These are phyloP conservation scores for Magnusiomyces fungicola DNA, from an alignment of 1,139 yeast species.

Conservation along the genomic window DNA sequence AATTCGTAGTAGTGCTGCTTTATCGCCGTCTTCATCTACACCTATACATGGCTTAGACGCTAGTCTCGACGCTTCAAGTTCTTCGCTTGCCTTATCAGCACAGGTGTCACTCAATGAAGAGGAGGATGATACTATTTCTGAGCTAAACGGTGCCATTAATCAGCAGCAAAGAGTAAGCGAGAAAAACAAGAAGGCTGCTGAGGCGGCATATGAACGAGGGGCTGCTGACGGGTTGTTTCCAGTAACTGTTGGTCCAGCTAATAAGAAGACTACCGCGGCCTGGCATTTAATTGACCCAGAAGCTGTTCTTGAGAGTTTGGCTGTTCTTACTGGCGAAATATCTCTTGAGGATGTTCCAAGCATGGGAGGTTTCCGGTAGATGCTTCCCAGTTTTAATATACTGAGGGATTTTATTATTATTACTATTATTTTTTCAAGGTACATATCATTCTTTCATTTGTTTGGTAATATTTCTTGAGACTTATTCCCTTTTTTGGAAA, in stretches of 20 bases:
- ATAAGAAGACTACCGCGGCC: slow-evolving; percentile 80
- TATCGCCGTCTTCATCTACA: slow-evolving; percentile 4
- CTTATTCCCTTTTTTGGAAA: no score
- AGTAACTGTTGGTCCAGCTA: slow-evolving; percentile 92
- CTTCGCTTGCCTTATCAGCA: not conserved
- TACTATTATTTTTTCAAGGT: no score
- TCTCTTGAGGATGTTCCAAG: slow-evolving; percentile 29
- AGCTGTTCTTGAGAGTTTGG: slow-evolving; percentile 80
- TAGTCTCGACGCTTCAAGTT: not conserved
- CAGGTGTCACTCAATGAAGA: not conserved
- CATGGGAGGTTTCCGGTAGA: slow-evolving; percentile 4
- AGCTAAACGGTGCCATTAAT: slow-evolving; percentile 7
- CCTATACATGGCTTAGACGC: not conserved
- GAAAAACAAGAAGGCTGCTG: slow-evolving; percentile 8
- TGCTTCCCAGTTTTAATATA: no score
- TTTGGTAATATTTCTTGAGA: no score
- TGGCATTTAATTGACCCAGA: slow-evolving; percentile 82
- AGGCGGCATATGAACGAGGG: slow-evolving; percentile 20
- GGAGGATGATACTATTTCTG: not conserved
- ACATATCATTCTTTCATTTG: not conserved
- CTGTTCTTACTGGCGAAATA: slow-evolving; percentile 67
- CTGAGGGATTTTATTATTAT: not conserved
- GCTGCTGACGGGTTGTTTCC: slow-evolving; percentile 50
- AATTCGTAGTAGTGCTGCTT: slow-evolving; percentile 37
- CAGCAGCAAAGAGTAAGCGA: not conserved